Base-by-base conservation (phyloP, 257 asterid genomes). In the Paraleonurus japonicus region DNA sequence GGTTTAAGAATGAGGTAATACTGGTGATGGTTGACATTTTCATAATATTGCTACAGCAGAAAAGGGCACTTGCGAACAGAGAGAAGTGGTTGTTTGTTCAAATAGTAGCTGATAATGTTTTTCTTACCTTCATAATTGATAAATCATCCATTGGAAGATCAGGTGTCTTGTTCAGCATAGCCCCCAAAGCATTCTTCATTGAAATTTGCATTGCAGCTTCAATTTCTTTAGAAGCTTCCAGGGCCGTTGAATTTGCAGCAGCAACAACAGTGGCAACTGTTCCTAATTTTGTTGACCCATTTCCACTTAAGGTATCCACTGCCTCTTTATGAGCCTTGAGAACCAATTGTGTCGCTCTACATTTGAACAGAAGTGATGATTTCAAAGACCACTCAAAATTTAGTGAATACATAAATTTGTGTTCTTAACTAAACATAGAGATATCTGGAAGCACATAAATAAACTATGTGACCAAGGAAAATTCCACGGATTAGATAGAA, bases 191-290 rank as follows among this genome's bases (percentile, higher is more conserved):
- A 81, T 89, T 86, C 78, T 86, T 85, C 98, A 87, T 89, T 64
- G 98, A 59, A 70, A 95, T 88, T 77, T 95, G 97, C 99, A 92
- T 85, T 47, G 99, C 98, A 59, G 94, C n/a, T 81, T 92, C 99
- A 61, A 95, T 83, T 82, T 92, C 99, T 83, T 88, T 95, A 75
- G 98, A 92, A 77, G 98, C 96, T 85, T 95, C 97, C 61, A 82
- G 71, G 71, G 99, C 99, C 26, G 99, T 87, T 48, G 99, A 87
- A 84, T 95, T 95, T 74, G 99, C 99, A 81, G 96, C 98, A n/a
- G 99, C 97, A 67, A 95, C 99, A 55, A 95, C n/a, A n/a, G n/a
- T n/a, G n/a, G 99, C 97, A 68, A 92, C 98, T 35, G 98, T 92
- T 77, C 99, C 99, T 24, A 95, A 73, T 85, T 84, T 85, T 63